Percentiles rank a stretch among this genome's conserved stretches.
Conservation (phyloP, 176 grass and related monocot genomes). For the Avena insularis region DNA sequence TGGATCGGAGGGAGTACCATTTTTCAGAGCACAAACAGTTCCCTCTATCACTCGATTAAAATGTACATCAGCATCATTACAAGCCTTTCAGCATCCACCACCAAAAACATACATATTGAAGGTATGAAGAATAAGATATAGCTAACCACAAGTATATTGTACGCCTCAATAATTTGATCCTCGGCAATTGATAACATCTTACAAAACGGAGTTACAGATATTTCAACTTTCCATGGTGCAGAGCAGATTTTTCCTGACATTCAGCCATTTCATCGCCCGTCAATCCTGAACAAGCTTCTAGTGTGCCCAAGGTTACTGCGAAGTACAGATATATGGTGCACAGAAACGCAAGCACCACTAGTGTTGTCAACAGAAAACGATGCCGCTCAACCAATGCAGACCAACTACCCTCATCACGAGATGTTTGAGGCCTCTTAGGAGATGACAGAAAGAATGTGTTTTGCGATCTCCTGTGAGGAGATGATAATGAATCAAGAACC, state of each 20-base stretch:
- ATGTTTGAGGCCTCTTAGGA: constrained; percentile 63
- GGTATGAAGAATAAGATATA: constrained; percentile 41
- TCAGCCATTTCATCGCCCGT: constrained; percentile 55
- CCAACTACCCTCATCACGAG: constrained; percentile 76
- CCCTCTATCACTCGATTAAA: constrained; percentile 35
- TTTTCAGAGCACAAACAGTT: constrained; percentile 19
- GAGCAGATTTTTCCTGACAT: constrained; percentile 70
- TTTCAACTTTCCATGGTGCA: constrained; percentile 80
- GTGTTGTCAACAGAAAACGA: constrained; percentile 81
- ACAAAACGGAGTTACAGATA: constrained; percentile 40
- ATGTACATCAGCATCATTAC: constrained; percentile 41
- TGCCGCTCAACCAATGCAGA: constrained; percentile 76
- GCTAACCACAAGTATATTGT: constrained; percentile 23
- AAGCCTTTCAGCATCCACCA: constrained; percentile 36
- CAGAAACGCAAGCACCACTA: constrained; percentile 77
- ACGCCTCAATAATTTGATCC: constrained; percentile 40
- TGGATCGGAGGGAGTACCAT: background rate
- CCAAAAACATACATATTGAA: constrained; percentile 50
- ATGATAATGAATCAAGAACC: constrained; percentile 91
- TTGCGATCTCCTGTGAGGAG: constrained; percentile 82
- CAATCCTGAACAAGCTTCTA: constrained; percentile 65
- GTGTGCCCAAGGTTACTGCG: constrained; percentile 70
- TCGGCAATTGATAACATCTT: background rate
- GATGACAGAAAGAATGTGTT: constrained; percentile 65
- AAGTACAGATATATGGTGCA: constrained; percentile 98